Percentiles rank a stretch among this genome's conserved stretches.
These are phyloP conservation scores for Solanum boliviense DNA, from an alignment of 257 asterid genomes.

Conservation along the genomic window DNA sequence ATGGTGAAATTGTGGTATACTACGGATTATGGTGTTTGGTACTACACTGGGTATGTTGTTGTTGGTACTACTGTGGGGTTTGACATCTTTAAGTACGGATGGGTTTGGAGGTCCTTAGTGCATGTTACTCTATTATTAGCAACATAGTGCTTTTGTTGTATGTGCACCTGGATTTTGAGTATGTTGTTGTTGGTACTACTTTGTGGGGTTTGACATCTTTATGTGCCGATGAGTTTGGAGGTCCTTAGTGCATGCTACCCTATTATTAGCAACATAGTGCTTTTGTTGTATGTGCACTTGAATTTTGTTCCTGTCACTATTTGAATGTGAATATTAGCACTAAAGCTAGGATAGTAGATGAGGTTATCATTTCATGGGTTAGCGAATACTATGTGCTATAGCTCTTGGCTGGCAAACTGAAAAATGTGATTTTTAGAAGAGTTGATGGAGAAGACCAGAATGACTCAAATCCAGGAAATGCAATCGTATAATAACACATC, in stretches of 20 bases:
- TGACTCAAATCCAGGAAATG: not conserved
- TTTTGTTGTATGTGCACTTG: not conserved
- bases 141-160: not conserved
- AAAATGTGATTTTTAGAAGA: not conserved
- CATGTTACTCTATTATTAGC: not conserved
- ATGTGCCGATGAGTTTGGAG: not conserved
- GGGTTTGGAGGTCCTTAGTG: not conserved
- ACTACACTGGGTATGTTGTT: not conserved
- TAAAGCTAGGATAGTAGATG: not conserved
- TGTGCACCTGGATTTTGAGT: not conserved
- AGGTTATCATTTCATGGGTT: not conserved
- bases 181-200: not conserved
- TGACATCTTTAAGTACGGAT: not conserved
- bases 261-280: not conserved
- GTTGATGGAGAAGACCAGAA: not conserved
- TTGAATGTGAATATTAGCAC: not conserved
- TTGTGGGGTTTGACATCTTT: not conserved
- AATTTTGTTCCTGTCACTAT: not conserved
- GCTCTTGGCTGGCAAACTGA: not conserved
- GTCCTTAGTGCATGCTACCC: not conserved
- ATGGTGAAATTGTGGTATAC: not conserved
- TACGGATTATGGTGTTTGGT: not conserved
- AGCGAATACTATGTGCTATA: not conserved
- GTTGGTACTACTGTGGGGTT: not conserved
- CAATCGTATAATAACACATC: not conserved